phyloP scores from a whole-genome alignment of 352 stramenopile genomes.

The Pythium volutum region DNA sequence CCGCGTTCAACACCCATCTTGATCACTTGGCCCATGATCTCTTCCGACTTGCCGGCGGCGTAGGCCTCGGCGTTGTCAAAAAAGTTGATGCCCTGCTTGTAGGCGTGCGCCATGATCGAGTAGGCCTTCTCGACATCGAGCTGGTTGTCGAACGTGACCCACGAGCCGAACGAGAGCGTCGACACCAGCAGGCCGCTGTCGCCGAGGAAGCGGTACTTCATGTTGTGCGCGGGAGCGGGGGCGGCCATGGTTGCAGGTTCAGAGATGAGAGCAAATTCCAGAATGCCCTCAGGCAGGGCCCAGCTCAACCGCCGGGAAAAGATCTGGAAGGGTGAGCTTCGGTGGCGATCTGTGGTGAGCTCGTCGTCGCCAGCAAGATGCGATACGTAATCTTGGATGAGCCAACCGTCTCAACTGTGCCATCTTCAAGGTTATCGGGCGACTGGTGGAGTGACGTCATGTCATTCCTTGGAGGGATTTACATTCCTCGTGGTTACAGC shows the following conservation, averaged over 20 bases:
- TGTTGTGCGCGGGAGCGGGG: constrained; percentile 12
- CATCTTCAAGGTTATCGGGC: constrained; percentile 1
- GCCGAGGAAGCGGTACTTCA: constrained; percentile 57
- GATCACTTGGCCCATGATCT: constrained; percentile 50
- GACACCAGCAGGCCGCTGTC: constrained; percentile 50
- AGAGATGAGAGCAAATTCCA: background rate
- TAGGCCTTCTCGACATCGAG: constrained; percentile 48
- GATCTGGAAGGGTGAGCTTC: background rate
- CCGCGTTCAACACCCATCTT: constrained; percentile 39
- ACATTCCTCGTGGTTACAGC: background rate
- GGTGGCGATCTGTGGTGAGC: background rate
- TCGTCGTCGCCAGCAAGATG: no score
- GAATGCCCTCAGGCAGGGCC: no score
- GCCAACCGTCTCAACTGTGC: background rate
- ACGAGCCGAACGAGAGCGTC: constrained; percentile 43
- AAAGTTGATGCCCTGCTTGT: constrained; percentile 59
- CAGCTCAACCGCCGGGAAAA: no score
- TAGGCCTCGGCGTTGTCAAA: constrained; percentile 65
- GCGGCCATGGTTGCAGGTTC: background rate
- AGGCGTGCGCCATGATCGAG: constrained; percentile 46
- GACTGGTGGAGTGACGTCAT: background rate
- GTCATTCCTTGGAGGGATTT: background rate
- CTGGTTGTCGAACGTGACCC: constrained; percentile 45
- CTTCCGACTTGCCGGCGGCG: constrained; percentile 33
- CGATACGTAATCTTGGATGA: no score